Evolutionary conservation across 495 filamentous ascomycete genomes (phyloP).

Genomic region (Penicillium angulare): DNA sequence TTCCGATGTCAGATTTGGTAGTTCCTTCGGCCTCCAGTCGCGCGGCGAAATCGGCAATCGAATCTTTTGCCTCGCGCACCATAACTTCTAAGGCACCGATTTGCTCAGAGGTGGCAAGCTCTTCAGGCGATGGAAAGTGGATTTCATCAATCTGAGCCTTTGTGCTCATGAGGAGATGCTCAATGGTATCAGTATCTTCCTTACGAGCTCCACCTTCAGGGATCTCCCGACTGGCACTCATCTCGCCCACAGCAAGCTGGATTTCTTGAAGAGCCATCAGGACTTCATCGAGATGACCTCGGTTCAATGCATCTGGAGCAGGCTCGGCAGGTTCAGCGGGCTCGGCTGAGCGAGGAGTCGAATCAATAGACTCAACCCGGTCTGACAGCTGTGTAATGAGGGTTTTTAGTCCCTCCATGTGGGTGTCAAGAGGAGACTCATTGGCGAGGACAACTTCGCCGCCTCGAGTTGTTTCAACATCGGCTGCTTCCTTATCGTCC

Average conservation of each 20-base stretch:
- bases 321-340: conserved; percentile 41
- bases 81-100: conserved; percentile 69
- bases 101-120: conserved; percentile 70
- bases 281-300: conserved; percentile 60
- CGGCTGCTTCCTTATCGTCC: conserved; percentile 19
- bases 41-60: conserved; percentile 55
- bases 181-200: conserved; percentile 84
- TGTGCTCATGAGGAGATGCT: conserved; percentile 79
- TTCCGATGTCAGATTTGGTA: conserved; percentile 71
- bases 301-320: conserved; percentile 45
- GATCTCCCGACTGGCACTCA: conserved; percentile 34
- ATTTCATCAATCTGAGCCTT: conserved; percentile 81
- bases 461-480: conserved; percentile 39
- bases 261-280: conserved; percentile 57
- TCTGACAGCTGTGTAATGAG: conserved; percentile 77
- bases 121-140: conserved; percentile 57
- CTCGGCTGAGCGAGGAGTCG: conserved; percentile 51
- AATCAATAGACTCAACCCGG: conserved; percentile 80
- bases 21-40: conserved; percentile 61
- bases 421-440: conserved; percentile 53
- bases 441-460: conserved; percentile 59
- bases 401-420: conserved; percentile 79
- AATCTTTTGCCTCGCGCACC: conserved; percentile 68
- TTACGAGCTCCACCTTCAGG: conserved; percentile 50
- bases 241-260: conserved; percentile 51